Conservation (phyloP, 202 grass and related monocot species). For the Setaria italica region DNA sequence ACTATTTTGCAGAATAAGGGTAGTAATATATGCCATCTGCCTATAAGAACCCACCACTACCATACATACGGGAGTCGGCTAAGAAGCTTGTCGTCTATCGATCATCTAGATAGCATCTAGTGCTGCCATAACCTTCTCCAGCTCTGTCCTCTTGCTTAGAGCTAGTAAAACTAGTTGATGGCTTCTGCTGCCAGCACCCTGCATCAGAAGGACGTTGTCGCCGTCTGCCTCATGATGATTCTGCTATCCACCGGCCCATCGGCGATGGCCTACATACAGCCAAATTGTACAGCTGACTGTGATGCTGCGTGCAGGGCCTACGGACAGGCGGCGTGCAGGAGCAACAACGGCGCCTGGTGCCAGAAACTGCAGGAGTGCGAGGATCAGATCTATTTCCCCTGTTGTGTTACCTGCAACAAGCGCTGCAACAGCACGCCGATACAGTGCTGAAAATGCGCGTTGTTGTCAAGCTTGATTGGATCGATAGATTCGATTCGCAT, state of each 20-base stretch:
- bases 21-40: not conserved
- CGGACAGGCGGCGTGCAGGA: not conserved
- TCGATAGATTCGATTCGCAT: not conserved
- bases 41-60: constrained; percentile 5
- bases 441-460: not conserved
- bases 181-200: not conserved
- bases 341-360: not conserved
- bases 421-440: not conserved
- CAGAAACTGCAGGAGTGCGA: not conserved
- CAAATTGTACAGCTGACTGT: not conserved
- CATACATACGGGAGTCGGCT: not conserved
- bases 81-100: not conserved
- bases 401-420: not conserved
- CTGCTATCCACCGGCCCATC: not conserved
- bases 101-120: not conserved
- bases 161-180: not conserved
- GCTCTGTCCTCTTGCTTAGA: not conserved
- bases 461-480: not conserved
- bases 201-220: not conserved
- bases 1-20: not conserved
- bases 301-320: not conserved
- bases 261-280: not conserved
- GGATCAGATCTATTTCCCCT: not conserved
- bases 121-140: not conserved
- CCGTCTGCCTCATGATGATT: not conserved